Evolutionary conservation across 768 basidiomycete genomes (phyloP).

Genomic region (Termitomyces sp.): DNA sequence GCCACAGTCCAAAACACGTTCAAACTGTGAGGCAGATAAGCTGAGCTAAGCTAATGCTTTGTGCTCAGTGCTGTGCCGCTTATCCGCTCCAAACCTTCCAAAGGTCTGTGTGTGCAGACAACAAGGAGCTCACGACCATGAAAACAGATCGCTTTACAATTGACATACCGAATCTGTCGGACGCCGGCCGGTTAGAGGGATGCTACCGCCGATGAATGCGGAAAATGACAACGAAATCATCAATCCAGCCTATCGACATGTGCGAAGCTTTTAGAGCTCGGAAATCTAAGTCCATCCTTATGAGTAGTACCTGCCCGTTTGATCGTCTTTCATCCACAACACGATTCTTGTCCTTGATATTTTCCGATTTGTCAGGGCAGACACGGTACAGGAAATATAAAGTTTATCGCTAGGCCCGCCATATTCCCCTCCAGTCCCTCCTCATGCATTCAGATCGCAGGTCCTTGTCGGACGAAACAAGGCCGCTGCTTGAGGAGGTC

Average conservation of each 20-base stretch:
- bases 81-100: neutral
- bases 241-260: slow-evolving; percentile 26
- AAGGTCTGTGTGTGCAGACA: neutral
- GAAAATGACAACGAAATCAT: slow-evolving; percentile 37
- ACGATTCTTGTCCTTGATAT: slow-evolving; percentile 16
- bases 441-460: slow-evolving; percentile 44
- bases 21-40: neutral
- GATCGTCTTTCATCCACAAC: slow-evolving; percentile 19
- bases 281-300: slow-evolving; percentile 33
- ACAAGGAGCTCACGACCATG: neutral
- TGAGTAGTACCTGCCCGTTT: slow-evolving; percentile 23
- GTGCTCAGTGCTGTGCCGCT: neutral
- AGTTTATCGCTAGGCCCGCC: slow-evolving; percentile 16
- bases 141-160: neutral
- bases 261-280: slow-evolving; percentile 28
- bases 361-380: slow-evolving; percentile 34
- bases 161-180: slow-evolving; percentile 26
- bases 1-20: slow-evolving; percentile 14
- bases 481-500: slow-evolving; percentile 51
- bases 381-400: slow-evolving; percentile 26
- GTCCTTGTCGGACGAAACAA: slow-evolving; percentile 48
- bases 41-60: neutral
- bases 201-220: slow-evolving; percentile 39
- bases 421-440: slow-evolving; percentile 23
- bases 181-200: slow-evolving; percentile 29